A percentile compares a stretch with the other conserved stretches of the same genome.
Evolutionary conservation across 1,284 basidiomycete genomes (phyloP).

Genomic region (Ustilago lituana): DNA sequence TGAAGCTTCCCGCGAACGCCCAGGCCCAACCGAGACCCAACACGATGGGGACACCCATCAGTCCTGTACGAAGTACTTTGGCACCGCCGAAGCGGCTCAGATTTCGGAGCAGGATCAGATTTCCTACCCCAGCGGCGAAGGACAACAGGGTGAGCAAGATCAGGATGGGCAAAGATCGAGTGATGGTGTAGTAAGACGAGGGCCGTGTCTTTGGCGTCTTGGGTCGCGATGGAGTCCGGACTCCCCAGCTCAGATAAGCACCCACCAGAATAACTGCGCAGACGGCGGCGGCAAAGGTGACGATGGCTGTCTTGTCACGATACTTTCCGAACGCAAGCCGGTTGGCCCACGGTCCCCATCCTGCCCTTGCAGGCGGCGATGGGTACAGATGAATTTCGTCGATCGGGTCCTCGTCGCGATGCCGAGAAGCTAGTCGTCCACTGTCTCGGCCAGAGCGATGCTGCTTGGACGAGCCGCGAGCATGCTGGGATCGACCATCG

Average conservation of each 20-base stretch:
- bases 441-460: slow-evolving; percentile 4
- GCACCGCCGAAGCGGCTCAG: slow-evolving; percentile 46
- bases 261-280: slow-evolving; percentile 46
- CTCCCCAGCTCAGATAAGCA: slow-evolving; percentile 38
- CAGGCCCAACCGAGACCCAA: slow-evolving; percentile 83
- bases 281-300: slow-evolving; percentile 41
- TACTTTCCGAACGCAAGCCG: slow-evolving; percentile 55
- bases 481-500: slow-evolving; percentile 7
- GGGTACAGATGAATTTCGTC: slow-evolving; percentile 47
- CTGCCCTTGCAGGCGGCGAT: slow-evolving; percentile 39
- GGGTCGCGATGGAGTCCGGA: slow-evolving; percentile 33
- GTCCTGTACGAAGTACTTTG: slow-evolving; percentile 44
- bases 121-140: slow-evolving; percentile 79
- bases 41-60: slow-evolving; percentile 74
- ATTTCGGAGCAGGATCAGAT: slow-evolving; percentile 65
- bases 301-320: slow-evolving; percentile 56
- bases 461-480: slow-evolving; percentile 4
- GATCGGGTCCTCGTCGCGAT: slow-evolving; percentile 13
- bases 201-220: slow-evolving; percentile 53
- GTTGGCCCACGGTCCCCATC: slow-evolving; percentile 52
- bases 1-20: slow-evolving; percentile 89
- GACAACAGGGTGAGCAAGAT: slow-evolving; percentile 80
- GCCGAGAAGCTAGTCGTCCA: not conserved
- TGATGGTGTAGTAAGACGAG: slow-evolving; percentile 70
- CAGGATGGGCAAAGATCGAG: slow-evolving; percentile 85